These are phyloP conservation scores for Candida hispaniensis DNA, from an alignment of 805 yeast species.

Conservation along the genomic window DNA sequence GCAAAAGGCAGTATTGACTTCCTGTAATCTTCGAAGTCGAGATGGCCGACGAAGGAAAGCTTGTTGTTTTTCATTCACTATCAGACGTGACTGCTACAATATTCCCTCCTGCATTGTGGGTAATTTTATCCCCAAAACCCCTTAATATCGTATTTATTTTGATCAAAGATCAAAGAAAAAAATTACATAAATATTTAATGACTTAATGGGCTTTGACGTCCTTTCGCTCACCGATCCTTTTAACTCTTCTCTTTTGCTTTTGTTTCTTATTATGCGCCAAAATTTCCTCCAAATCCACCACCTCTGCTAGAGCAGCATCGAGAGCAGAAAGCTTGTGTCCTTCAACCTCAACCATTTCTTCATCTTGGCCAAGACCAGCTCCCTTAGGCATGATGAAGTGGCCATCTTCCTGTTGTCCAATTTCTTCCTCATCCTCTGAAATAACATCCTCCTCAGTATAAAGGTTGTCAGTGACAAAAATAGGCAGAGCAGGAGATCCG, in stretches of 20 bases:
- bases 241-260: slow-evolving; percentile 14
- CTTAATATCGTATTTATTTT: slow-evolving; percentile 18
- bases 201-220: slow-evolving; percentile 10
- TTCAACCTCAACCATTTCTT: slow-evolving; percentile 20
- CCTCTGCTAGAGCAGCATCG: slow-evolving; percentile 74
- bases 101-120: slow-evolving; percentile 96
- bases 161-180: slow-evolving; percentile 1
- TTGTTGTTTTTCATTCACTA: slow-evolving; percentile 91
- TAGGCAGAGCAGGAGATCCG: slow-evolving; percentile 73
- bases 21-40: slow-evolving; percentile 74
- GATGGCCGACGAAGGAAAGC: slow-evolving; percentile 72
- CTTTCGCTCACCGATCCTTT: slow-evolving; percentile 3
- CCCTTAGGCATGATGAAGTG: slow-evolving; percentile 16
- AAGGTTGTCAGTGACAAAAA: slow-evolving; percentile 55
- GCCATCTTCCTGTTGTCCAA: slow-evolving; percentile 15
- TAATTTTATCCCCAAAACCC: slow-evolving; percentile 72
- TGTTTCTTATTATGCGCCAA: slow-evolving; percentile 45
- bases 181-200: slow-evolving; percentile 1
- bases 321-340: slow-evolving; percentile 44
- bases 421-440: slow-evolving; percentile 24
- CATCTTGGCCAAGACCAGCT: slow-evolving; percentile 23
- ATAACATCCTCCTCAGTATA: slow-evolving; percentile 39
- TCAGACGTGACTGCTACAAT: slow-evolving; percentile 82
- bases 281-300: slow-evolving; percentile 63
- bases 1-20: slow-evolving; percentile 87